Evolutionary conservation across 164 flowering plant species (phyloP).

Genomic region (Buxus sempervirens): DNA sequence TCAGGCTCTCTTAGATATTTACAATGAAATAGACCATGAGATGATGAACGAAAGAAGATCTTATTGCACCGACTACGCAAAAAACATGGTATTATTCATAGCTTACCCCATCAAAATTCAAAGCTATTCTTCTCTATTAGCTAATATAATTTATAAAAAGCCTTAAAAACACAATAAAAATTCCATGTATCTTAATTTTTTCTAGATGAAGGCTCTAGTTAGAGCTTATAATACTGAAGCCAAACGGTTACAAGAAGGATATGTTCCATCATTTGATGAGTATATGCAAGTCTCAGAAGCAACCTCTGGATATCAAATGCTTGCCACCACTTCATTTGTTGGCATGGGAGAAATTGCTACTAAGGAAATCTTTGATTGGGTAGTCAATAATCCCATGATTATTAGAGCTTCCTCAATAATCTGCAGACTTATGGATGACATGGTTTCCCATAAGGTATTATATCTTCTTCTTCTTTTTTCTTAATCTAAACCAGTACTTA

Average conservation of each 20-base stretch:
- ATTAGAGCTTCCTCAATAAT: slow-evolving; percentile 3
- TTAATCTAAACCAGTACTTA: background rate
- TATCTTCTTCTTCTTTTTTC: too few relatives aligned
- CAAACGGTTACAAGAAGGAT: slow-evolving; percentile 25
- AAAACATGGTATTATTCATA: slow-evolving; percentile 14
- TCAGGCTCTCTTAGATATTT: slow-evolving; percentile 21
- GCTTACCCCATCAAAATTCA: too few relatives aligned
- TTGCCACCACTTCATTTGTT: slow-evolving; percentile 12
- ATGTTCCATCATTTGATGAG: slow-evolving; percentile 31
- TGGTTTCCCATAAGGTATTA: slow-evolving; percentile 17
- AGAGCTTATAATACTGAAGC: slow-evolving; percentile 30
- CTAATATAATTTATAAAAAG: background rate
- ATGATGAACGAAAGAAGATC: slow-evolving; percentile 14
- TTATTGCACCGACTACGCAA: slow-evolving; percentile 15
- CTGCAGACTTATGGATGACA: slow-evolving; percentile 21
- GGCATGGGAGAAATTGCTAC: slow-evolving; percentile 32
- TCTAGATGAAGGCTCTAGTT: slow-evolving; percentile 23
- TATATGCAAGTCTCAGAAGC: slow-evolving; percentile 21
- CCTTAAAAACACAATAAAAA: background rate
- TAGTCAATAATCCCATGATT: slow-evolving; percentile 6
- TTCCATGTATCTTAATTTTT: background rate
- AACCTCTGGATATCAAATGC: slow-evolving; percentile 4
- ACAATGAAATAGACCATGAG: slow-evolving; percentile 19
- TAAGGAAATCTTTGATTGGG: slow-evolving; percentile 31
- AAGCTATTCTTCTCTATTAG: too few relatives aligned